phyloP scores from a whole-genome alignment of 306 rosid genomes.

The Cicer pinnatifidum region DNA sequence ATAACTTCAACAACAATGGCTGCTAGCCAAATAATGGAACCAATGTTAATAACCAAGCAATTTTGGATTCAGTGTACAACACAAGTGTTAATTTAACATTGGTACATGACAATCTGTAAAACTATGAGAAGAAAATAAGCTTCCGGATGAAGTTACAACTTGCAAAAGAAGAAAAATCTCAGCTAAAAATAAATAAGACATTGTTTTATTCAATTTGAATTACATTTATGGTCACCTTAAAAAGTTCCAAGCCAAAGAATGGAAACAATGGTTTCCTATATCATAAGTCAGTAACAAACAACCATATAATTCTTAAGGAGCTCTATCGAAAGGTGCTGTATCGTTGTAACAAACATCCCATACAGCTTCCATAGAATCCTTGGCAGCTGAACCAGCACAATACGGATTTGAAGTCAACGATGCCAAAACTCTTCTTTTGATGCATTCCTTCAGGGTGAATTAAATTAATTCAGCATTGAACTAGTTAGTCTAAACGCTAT shows the following conservation, averaged over 20 bases:
- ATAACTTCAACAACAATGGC: background rate
- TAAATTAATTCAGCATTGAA: conserved; percentile 29
- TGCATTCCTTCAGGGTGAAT: conserved; percentile 71
- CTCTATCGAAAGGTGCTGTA: conserved; percentile 77
- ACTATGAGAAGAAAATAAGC: background rate
- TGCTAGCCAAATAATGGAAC: background rate
- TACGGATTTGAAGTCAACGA: conserved; percentile 64
- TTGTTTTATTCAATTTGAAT: conserved; percentile 31
- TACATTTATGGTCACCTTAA: conserved; percentile 15
- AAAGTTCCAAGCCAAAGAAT: conserved; percentile 34
- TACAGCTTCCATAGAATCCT: conserved; percentile 86
- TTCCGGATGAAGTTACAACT: conserved; percentile 9
- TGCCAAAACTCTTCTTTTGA: conserved; percentile 82
- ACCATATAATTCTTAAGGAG: conserved; percentile 55
- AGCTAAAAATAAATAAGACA: background rate
- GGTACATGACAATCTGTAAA: background rate
- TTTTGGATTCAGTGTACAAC: background rate
- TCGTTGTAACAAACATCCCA: conserved; percentile 95
- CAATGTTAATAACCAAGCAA: background rate
- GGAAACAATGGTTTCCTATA: conserved; percentile 36
- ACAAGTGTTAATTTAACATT: background rate
- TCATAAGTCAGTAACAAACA: conserved; percentile 15
- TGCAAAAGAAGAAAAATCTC: background rate
- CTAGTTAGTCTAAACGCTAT: conserved; percentile 7
- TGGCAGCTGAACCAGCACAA: conserved; percentile 67